Base-by-base conservation (phyloP, 805 yeast genomes). In the Candida sakaeoensis region DNA sequence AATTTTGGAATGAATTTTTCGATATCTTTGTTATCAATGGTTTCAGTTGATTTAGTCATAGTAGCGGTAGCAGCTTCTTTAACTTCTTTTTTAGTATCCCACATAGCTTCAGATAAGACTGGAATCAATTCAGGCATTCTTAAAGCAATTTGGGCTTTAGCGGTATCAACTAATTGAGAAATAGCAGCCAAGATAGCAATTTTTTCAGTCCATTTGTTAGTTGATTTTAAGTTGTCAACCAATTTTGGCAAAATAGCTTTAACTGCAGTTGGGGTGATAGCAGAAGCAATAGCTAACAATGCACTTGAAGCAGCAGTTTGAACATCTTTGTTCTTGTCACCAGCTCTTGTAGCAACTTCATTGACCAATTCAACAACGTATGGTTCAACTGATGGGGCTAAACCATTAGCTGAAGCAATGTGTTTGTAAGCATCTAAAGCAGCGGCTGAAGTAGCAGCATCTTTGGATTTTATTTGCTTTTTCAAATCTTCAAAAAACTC, bases 41-140 rank as follows among this genome's bases (percentile, higher is more conserved):
- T 89, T 72, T 90, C 93, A 60, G 99, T 93, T 56, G 95, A 82
- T 74, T 88, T 87, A 71, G 90, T 79, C 80, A 93, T 89, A 70
- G 98, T 88, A 60, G 82, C 82, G 57, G 93, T 85, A 52, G 99
- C 98, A 67, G 95, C 95, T 56, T 77, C 79, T 84, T 93, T 93
- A 66, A 93, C 99, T 65, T 93, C 98, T 73, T 79, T 77, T 83
- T 93, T 93, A 74, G 99, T 93, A 75, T 93, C 99, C 99, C 99
- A 93, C 98, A 93, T 93, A 61, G 97, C 88, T 79, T 93, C 99
- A 58, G 99, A 93, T 61, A 93, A 77, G 54, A 84, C 93, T 71
- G 99, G 99, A 61, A 93, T 91, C 69, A 93, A 82, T 79, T 93
- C 98, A 62, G 98, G 96, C 98, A 93, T 93, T 81, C 99, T 89